A percentile compares a stretch with the other conserved stretches of the same genome.
These are phyloP conservation scores for Aspergillus aculeatus DNA, from an alignment of 2,329 filamentous ascomycete species.

Conservation along the genomic window DNA sequence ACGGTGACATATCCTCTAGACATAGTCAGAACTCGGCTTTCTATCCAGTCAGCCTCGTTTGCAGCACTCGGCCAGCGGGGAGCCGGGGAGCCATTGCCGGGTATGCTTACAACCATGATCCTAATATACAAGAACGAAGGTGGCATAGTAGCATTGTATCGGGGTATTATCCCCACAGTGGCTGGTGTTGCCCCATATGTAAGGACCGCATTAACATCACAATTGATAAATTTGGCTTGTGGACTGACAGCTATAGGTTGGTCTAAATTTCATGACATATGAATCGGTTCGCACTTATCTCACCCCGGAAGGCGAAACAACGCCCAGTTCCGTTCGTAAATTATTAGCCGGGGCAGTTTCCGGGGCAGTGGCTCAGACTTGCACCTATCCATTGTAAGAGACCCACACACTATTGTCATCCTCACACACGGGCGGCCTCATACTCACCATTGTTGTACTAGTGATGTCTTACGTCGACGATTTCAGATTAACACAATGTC, in stretches of 20 bases:
- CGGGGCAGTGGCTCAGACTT: constrained; percentile 94
- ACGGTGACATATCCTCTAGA: constrained; percentile 94
- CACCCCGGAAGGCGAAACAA: constrained; percentile 82
- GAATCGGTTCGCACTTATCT: constrained; percentile 81
- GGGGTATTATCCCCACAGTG: constrained; percentile 89
- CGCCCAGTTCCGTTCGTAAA: constrained; percentile 77
- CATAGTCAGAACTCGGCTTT: constrained; percentile 91
- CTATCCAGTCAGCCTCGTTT: constrained; percentile 97
- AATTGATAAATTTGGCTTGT: neutral
- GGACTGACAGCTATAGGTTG: constrained; percentile 59
- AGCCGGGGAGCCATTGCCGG: constrained; percentile 66
- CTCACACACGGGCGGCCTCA: neutral
- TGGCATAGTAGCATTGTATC: constrained; percentile 80
- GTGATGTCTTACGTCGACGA: constrained; percentile 84
- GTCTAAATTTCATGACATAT: constrained; percentile 98
- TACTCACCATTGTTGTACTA: constrained; percentile 37
- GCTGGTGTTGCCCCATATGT: constrained; percentile 95
- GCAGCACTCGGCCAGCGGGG: constrained; percentile 65
- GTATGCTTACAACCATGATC: constrained; percentile 84
- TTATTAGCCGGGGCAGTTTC: constrained; percentile 87
- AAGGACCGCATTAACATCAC: constrained; percentile 25
- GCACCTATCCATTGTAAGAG: constrained; percentile 93
- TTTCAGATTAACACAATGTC: constrained; percentile 99
- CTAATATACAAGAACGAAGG: constrained; percentile 91
- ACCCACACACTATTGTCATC: neutral